Evolutionary conservation across 176 grass and related monocot genomes (phyloP), one percentile per base, ranked within the genome.

Genomic region (Tuctoria greenei): DNA sequence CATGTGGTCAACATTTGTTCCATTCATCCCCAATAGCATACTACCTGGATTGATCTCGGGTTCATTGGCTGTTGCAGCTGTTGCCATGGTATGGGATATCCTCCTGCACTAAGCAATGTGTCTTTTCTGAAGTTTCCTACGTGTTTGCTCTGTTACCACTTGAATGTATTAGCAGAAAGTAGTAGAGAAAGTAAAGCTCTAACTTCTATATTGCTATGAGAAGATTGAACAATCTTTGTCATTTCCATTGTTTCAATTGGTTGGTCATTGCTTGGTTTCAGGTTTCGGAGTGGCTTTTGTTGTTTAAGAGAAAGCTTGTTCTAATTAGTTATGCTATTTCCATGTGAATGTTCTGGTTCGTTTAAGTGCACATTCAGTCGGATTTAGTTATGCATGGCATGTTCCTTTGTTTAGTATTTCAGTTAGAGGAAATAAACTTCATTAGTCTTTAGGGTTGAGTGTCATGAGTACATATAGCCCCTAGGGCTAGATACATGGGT

Each of bases 1-100:
- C 50, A 99, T 99, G 95, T 95, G 95, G 95, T 95, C 89, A 27
- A 99, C 95, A 40, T 99, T 99, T 86, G 89, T 99, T 28, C 91
- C 91, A n/a, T 86, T 90, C 56, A 71, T 99, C 66, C 95, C 95
- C 52, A 99, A 90, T 47, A 95, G 89, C 68, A 64, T 99, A 16
- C 66, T 99, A 72, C 91, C 91, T 61, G 95, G 91, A 34, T 27
- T 86, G 67, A 84, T 95, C 42, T 99, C 79, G 38, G 81, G 89
- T 72, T 71, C 69, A 25, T 15, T 88, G 27, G 95, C 95, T 41
- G 21, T 89, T 61, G 75, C 81, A 73, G 82, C 89, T 82, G 95
- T 95, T 61, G 61, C 72, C 4, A 65, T 93, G 91, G 89, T 99
- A 89, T 38, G 82, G 21, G 27, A 8, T 64, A 74, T 56, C 37